These are phyloP conservation scores for Coniosporium apollinis DNA, from an alignment of 495 filamentous ascomycete species.

Conservation along the genomic window DNA sequence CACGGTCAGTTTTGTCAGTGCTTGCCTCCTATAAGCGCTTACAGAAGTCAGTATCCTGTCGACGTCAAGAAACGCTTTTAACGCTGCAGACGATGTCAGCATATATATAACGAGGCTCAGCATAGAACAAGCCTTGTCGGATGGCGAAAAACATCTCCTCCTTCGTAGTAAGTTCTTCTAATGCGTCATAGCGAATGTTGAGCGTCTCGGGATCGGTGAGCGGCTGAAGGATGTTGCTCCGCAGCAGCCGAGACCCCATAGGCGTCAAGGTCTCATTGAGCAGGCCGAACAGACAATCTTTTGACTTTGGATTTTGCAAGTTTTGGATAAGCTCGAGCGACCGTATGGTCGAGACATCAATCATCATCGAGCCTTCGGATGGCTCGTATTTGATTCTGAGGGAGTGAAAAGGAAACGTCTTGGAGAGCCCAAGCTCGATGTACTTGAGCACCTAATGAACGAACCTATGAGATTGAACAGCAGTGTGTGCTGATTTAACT, in stretches of 20 bases:
- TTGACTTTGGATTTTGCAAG: constrained; percentile 53
- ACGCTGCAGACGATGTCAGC: constrained; percentile 27
- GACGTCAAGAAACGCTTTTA: constrained; percentile 58
- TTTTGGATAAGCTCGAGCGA: constrained; percentile 87
- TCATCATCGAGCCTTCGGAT: constrained; percentile 88
- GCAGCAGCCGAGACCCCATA: constrained; percentile 69
- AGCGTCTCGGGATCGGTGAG: constrained; percentile 50
- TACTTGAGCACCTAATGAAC: constrained; percentile 56
- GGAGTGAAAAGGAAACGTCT: constrained; percentile 56
- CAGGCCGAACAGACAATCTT: constrained; percentile 63
- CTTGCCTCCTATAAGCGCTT: constrained; percentile 6
- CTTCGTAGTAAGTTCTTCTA: constrained; percentile 68
- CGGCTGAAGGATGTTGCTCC: constrained; percentile 79
- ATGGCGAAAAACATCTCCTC: constrained; percentile 77
- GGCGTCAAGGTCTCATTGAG: constrained; percentile 74
- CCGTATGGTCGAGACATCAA: constrained; percentile 70
- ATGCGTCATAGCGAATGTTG: constrained; percentile 55
- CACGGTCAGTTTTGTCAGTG: constrained; percentile 9
- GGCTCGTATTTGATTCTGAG: constrained; percentile 73
- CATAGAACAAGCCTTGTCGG: constrained; percentile 35
- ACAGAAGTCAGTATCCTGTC: constrained; percentile 50
- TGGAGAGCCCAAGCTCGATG: constrained; percentile 47
- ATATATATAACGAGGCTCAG: neutral
- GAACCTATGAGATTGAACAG: constrained; percentile 10
- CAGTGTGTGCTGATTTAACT: constrained; percentile 13